Conservation (phyloP, 164 flowering plant genomes). For the Magnolia officinalis region DNA sequence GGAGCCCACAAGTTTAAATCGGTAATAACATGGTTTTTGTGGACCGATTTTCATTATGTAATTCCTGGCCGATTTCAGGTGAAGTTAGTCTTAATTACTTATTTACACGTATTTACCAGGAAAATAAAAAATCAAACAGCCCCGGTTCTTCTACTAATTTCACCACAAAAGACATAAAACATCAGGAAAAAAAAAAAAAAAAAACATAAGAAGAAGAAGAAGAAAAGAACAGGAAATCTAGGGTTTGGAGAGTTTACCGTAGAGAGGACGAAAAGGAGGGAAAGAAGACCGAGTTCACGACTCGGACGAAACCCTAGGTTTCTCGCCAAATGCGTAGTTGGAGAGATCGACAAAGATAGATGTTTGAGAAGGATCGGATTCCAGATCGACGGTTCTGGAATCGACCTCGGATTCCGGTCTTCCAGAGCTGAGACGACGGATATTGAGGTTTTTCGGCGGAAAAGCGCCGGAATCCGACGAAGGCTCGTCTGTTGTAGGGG, state of each 20-base stretch:
- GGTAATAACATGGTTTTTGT: too few relatives aligned
- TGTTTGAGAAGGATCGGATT: not conserved
- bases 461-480: not conserved
- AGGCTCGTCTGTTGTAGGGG: not conserved
- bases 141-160: too few relatives aligned
- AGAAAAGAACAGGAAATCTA: not conserved
- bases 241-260: constrained; percentile 12
- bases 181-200: not conserved
- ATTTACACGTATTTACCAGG: too few relatives aligned
- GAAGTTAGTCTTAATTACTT: too few relatives aligned
- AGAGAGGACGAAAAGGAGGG: constrained; percentile 21
- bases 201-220: not conserved
- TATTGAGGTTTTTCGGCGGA: constrained; percentile 1
- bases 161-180: not conserved
- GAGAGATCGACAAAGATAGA: not conserved
- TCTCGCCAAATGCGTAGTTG: constrained; percentile 11
- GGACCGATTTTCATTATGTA: too few relatives aligned
- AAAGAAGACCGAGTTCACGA: constrained; percentile 23
- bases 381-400: not conserved
- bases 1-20: too few relatives aligned
- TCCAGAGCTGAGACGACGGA: not conserved
- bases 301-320: constrained; percentile 12
- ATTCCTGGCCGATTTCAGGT: too few relatives aligned
- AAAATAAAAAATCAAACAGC: too few relatives aligned
- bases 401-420: not conserved